These are phyloP conservation scores for Pterula multifida DNA, from an alignment of 1,284 basidiomycete species.

Conservation along the genomic window DNA sequence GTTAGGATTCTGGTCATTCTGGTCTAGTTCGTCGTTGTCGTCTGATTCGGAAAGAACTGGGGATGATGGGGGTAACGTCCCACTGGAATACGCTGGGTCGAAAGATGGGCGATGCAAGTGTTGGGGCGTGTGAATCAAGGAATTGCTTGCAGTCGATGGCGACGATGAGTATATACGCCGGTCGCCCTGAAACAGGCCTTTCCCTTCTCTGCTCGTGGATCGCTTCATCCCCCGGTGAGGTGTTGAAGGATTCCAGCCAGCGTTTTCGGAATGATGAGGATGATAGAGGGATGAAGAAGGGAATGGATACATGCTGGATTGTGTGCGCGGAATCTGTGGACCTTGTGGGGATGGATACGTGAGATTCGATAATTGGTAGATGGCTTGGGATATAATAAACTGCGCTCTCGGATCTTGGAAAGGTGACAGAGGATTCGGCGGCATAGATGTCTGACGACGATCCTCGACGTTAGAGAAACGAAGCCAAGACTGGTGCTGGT, in stretches of 20 bases:
- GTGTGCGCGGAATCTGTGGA: slow-evolving; percentile 9
- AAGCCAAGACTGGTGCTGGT: slow-evolving; percentile 1
- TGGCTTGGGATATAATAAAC: slow-evolving; percentile 21
- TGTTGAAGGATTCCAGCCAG: neutral
- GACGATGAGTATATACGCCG: neutral
- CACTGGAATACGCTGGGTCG: slow-evolving; percentile 28
- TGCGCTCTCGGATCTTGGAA: slow-evolving; percentile 21
- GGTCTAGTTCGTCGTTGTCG: neutral
- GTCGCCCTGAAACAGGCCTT: neutral
- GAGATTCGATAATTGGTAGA: slow-evolving; percentile 17
- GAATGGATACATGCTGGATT: slow-evolving; percentile 1
- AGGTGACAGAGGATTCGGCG: slow-evolving; percentile 8
- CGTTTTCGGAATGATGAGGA: too few relatives aligned
- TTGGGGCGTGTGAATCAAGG: neutral
- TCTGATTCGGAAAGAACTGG: slow-evolving; percentile 16
- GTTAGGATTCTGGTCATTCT: neutral
- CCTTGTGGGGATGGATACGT: slow-evolving; percentile 9
- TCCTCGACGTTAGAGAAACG: slow-evolving; percentile 4
- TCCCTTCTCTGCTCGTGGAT: too few relatives aligned
- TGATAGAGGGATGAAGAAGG: too few relatives aligned
- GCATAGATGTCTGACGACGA: slow-evolving; percentile 7
- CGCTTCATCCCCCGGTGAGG: too few relatives aligned
- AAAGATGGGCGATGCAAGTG: slow-evolving; percentile 26
- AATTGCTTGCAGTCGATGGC: neutral
- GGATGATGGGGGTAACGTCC: slow-evolving; percentile 34